phyloP scores from a whole-genome alignment of 805 yeast species.

The Saturnispora ahearnii region DNA sequence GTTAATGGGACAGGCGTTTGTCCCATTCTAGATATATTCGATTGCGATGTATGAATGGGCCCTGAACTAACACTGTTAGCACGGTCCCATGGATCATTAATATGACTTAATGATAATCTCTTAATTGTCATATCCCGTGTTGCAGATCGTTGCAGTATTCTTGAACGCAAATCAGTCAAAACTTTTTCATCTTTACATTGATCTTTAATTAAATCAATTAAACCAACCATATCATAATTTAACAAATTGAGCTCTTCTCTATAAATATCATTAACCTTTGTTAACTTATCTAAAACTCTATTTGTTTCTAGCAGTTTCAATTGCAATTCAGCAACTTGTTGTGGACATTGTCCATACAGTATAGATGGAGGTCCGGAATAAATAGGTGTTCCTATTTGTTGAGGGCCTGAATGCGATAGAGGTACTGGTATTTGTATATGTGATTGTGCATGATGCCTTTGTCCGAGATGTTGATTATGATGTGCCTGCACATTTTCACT shows the following conservation, averaged over 20 bases:
- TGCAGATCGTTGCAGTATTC: conserved; percentile 26
- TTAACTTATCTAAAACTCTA: conserved; percentile 26
- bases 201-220: conserved; percentile 35
- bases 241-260: conserved; percentile 39
- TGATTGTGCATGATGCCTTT: not conserved
- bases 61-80: not conserved
- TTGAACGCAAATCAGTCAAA: conserved; percentile 22
- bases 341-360: conserved; percentile 1
- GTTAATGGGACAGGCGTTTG: not conserved
- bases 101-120: conserved; percentile 14
- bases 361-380: not conserved
- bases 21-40: not conserved
- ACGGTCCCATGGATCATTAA: not conserved
- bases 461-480: conserved; percentile 11
- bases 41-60: not conserved
- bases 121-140: conserved; percentile 25
- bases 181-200: conserved; percentile 4
- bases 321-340: conserved; percentile 2
- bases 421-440: not conserved
- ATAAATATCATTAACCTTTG: conserved; percentile 39
- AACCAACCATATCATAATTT: conserved; percentile 43
- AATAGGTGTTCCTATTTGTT: not conserved
- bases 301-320: not conserved
- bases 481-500: conserved; percentile 7
- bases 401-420: not conserved